These are phyloP conservation scores for Rhizopogon vulgaris DNA, from an alignment of 768 basidiomycete genomes.

Conservation along the genomic window DNA sequence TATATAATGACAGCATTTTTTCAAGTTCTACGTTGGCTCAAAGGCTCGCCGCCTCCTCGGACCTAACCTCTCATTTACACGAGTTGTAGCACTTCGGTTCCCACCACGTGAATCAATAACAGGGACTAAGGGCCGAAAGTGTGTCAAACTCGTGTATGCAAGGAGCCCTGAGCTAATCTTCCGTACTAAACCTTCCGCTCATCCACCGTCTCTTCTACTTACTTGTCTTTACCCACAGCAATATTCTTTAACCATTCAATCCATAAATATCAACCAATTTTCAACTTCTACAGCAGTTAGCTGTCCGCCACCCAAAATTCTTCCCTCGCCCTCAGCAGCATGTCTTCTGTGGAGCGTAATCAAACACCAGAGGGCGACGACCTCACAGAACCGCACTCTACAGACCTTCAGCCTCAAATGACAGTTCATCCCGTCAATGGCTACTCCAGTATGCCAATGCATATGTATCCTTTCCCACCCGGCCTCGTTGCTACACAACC, in stretches of 20 bases:
- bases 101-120: conserved; percentile 28
- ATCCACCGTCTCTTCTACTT: conserved; percentile 10
- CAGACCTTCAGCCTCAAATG: conserved; percentile 40
- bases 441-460: conserved; percentile 52
- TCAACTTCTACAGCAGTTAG: conserved; percentile 24
- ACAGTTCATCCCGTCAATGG: conserved; percentile 43
- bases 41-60: conserved; percentile 11
- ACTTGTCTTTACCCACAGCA: conserved; percentile 5
- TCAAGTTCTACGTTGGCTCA: neutral
- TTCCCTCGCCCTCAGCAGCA: conserved; percentile 27
- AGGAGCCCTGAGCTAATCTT: conserved; percentile 27
- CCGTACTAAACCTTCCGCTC: conserved; percentile 25
- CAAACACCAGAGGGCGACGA: conserved; percentile 36
- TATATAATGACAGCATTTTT: conserved; percentile 17
- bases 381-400: conserved; percentile 25
- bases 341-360: conserved; percentile 35
- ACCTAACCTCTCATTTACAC: conserved; percentile 9
- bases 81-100: conserved; percentile 24
- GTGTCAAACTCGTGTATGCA: conserved; percentile 32
- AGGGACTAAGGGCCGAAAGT: conserved; percentile 26
- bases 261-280: conserved; percentile 5
- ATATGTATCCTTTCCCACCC: conserved; percentile 64
- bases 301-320: conserved; percentile 26
- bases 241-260: conserved; percentile 4
- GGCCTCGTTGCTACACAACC: conserved; percentile 40